These are phyloP conservation scores for Boletus subcaerulescens DNA, from an alignment of 768 basidiomycete genomes.

Conservation along the genomic window DNA sequence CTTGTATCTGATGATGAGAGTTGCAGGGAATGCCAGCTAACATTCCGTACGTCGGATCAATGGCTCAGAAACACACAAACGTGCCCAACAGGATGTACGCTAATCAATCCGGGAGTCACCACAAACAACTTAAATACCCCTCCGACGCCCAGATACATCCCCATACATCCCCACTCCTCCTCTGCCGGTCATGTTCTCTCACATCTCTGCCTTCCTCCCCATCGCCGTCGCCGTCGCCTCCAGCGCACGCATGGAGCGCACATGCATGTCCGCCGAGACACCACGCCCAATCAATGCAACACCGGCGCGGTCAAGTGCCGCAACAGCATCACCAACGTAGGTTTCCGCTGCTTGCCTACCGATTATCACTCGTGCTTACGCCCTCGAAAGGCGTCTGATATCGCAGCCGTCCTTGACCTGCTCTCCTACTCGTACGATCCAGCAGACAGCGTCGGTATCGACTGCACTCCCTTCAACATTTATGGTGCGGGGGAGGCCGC, in stretches of 20 bases:
- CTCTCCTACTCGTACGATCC: slow-evolving; percentile 11
- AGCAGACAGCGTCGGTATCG: slow-evolving; percentile 22
- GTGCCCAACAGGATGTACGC: too few relatives aligned
- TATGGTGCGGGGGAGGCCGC: slow-evolving; percentile 20
- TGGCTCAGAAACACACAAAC: too few relatives aligned
- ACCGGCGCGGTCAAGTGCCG: slow-evolving; percentile 23
- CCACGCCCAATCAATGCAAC: slow-evolving; percentile 9
- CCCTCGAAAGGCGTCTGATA: slow-evolving; percentile 7
- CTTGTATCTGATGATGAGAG: too few relatives aligned
- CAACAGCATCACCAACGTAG: slow-evolving; percentile 14
- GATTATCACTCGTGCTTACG: not conserved
- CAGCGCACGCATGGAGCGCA: slow-evolving; percentile 25
- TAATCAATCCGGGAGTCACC: not conserved
- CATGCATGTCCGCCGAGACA: slow-evolving; percentile 5
- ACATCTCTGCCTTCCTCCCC: slow-evolving; percentile 17
- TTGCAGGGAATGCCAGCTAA: too few relatives aligned
- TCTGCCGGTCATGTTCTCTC: slow-evolving; percentile 22
- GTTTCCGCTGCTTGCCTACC: slow-evolving; percentile 1
- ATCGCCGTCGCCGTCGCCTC: slow-evolving; percentile 15
- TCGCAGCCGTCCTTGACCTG: slow-evolving; percentile 1
- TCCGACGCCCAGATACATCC: not conserved
- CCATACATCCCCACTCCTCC: not conserved
- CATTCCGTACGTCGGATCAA: too few relatives aligned
- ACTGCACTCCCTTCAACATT: slow-evolving; percentile 21
- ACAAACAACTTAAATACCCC: slow-evolving; percentile 24